Base-by-base conservation (phyloP, 1,284 basidiomycete genomes). In the Apiotrichum akiyoshidainum region DNA sequence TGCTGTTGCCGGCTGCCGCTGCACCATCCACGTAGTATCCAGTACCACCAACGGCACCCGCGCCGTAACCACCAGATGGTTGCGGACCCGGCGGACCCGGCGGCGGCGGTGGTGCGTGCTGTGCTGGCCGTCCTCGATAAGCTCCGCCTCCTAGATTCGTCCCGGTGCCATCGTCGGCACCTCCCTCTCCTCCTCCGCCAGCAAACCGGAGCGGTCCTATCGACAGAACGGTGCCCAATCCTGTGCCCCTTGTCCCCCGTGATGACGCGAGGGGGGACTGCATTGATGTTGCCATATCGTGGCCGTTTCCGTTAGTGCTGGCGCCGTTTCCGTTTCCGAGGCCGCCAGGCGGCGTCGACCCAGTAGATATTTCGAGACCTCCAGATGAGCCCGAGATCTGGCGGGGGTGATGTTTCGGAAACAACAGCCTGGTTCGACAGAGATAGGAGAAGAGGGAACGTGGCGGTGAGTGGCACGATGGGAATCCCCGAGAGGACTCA, bases 281-380 rank as follows among this genome's bases (percentile, higher is more conserved):
- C 8, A 41, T 8, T 2, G 40, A 8, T 17, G 40, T 41, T 2
- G 21, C 31, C 46, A 16, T 51, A n/a, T n/a, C 39, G 47, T 19
- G 44, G 57, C 34, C 35, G 52, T 31, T 57, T 60, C 40, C 55
- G 60, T 52, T 58, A 11, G 37, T 11, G 16, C 11, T 39, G 37
- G 4, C 16, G 37, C 37, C 37, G 37, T 39, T 39, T 12, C 37
- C 16, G 26, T 31, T 31, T 31, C 26, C 26, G 26, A 31, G 26
- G 26, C 26, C 26, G 26, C 26, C 26, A 31, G 26, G 26, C 26
- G 26, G 26, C 26, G 26, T 31, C 26, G 26, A 31, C 26, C 26
- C 26, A 31, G 26, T 17, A 16, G n/a, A n/a, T n/a, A 10, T 11
- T 16, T 41, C 17, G 16, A 17, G 16, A 2, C 7, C 40, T 2